These are phyloP conservation scores for Trichoderma atrobrunneum DNA, from an alignment of 2,329 filamentous ascomycete species.

Conservation along the genomic window DNA sequence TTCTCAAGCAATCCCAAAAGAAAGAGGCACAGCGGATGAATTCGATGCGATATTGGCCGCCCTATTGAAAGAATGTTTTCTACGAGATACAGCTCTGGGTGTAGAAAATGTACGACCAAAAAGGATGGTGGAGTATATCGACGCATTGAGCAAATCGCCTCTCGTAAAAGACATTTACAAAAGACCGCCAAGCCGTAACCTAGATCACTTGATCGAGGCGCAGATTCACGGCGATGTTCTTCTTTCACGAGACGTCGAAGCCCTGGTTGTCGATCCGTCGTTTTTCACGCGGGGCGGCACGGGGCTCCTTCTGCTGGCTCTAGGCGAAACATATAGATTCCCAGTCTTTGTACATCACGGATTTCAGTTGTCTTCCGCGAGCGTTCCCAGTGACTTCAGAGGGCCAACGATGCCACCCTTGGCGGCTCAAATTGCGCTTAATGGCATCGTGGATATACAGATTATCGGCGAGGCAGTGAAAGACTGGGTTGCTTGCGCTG, in stretches of 20 bases:
- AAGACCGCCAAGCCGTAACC: slow-evolving; percentile 19
- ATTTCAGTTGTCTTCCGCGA: slow-evolving; percentile 8
- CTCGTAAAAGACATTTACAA: not conserved
- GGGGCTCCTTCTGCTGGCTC: slow-evolving; percentile 10
- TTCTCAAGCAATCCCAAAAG: slow-evolving; percentile 21
- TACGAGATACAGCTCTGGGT: slow-evolving; percentile 22
- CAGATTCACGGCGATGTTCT: slow-evolving; percentile 24
- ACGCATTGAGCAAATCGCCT: not conserved
- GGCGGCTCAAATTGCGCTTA: slow-evolving; percentile 16
- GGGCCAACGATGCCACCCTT: slow-evolving; percentile 24
- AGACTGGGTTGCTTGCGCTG: not conserved
- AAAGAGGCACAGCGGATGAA: slow-evolving; percentile 21
- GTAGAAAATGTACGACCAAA: slow-evolving; percentile 17
- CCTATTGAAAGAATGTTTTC: slow-evolving; percentile 24
- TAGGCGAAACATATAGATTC: slow-evolving; percentile 21
- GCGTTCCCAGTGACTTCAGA: slow-evolving; percentile 22
- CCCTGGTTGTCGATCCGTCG: slow-evolving; percentile 23
- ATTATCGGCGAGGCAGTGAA: slow-evolving; percentile 2
- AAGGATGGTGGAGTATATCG: slow-evolving; percentile 13
- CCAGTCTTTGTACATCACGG: slow-evolving; percentile 19
- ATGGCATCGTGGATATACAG: slow-evolving; percentile 12
- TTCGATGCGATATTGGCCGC: slow-evolving; percentile 22
- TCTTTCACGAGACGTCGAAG: slow-evolving; percentile 23
- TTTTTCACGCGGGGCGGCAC: slow-evolving; percentile 19
- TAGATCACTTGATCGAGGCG: slow-evolving; percentile 25